phyloP scores from a whole-genome alignment of 106 monocot genomes.

The Dactylorhiza incarnata region DNA sequence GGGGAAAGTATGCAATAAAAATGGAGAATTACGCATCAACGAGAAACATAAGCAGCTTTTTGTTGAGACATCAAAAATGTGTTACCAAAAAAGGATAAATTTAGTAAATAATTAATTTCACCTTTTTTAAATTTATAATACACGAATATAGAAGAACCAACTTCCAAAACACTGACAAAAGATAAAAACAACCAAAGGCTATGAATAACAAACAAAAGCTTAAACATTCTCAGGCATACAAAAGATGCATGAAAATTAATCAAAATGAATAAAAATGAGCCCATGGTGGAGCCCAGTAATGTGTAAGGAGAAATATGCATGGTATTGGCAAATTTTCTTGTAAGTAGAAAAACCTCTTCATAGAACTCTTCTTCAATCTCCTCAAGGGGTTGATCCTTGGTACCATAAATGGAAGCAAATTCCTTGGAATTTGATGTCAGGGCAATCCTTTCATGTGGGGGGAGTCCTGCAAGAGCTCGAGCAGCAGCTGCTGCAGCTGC shows the following conservation, averaged over 20 bases:
- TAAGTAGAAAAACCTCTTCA: conserved; percentile 52
- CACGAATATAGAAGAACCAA: not conserved
- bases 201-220: not conserved
- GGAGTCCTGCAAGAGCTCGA: conserved; percentile 81
- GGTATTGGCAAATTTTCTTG: not conserved
- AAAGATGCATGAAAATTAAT: not conserved
- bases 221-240: not conserved
- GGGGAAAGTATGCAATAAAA: not conserved
- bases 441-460: conserved; percentile 70
- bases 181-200: not conserved
- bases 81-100: not conserved
- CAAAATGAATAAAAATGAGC: conserved; percentile 3
- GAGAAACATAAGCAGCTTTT: not conserved
- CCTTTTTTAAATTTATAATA: not conserved
- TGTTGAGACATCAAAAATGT: not conserved
- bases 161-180: not conserved
- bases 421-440: conserved; percentile 77
- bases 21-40: not conserved
- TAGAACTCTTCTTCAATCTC: conserved; percentile 90
- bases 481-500: conserved; percentile 95
- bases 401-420: conserved; percentile 62
- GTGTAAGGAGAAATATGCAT: not conserved
- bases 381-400: conserved; percentile 35
- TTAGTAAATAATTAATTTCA: not conserved
- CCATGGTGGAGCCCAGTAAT: not conserved